A percentile compares a stretch with the other conserved stretches of the same genome.
Evolutionary conservation across 2,329 filamentous ascomycete genomes (phyloP).

Genomic region (Fusarium caatingaense): DNA sequence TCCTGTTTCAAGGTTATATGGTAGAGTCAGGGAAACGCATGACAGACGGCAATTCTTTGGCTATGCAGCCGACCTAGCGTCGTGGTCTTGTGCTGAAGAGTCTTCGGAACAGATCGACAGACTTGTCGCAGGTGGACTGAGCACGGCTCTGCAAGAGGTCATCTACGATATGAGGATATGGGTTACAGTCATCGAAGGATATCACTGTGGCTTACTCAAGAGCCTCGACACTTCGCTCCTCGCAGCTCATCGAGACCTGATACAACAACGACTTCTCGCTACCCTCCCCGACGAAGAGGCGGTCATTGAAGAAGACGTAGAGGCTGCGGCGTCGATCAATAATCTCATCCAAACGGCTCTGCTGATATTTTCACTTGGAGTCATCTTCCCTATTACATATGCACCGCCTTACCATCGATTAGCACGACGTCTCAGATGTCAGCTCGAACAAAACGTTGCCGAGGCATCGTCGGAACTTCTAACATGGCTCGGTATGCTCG

Average conservation of each 20-base stretch:
- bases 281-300: neutral
- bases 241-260: slow-evolving; percentile 9
- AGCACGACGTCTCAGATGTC: neutral
- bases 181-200: neutral
- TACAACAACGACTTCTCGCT: slow-evolving; percentile 1
- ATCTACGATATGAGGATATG: neutral
- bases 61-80: neutral
- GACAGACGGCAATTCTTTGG: neutral
- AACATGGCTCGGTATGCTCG: slow-evolving; percentile 3
- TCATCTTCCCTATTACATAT: neutral
- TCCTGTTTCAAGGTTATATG: neutral
- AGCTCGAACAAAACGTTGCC: neutral
- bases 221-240: neutral
- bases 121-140: neutral
- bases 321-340: neutral
- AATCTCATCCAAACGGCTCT: neutral
- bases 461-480: neutral
- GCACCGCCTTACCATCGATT: slow-evolving; percentile 1
- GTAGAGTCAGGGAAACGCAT: neutral
- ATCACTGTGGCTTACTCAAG: neutral
- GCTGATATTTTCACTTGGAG: slow-evolving; percentile 1
- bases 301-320: neutral
- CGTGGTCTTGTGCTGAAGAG: accelerated
- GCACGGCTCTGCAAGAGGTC: neutral
- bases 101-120: neutral